Percentiles rank a stretch among this genome's conserved stretches.
Conservation (phyloP, 2,329 filamentous ascomycete species). For the Hymenoscyphus infarciens region DNA sequence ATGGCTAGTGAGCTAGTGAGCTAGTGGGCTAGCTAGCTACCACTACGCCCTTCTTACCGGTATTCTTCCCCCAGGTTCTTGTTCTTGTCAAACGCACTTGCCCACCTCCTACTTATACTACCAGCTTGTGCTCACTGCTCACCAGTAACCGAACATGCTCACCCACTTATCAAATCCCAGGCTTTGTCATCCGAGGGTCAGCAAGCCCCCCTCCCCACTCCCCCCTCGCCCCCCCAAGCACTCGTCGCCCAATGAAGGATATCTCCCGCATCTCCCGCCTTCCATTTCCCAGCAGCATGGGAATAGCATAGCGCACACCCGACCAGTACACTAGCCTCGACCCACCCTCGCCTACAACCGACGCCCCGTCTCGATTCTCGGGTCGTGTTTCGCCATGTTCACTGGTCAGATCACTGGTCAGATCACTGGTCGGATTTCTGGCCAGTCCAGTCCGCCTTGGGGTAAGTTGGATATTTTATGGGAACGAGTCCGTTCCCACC, state of each 20-base stretch:
- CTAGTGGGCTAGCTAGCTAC: background rate
- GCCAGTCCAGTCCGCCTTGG: background rate
- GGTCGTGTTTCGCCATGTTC: background rate
- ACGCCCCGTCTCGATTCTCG: background rate
- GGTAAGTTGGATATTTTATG: background rate
- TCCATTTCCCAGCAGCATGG: slow-evolving; percentile 5
- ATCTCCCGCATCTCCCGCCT: background rate
- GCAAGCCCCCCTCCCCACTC: background rate
- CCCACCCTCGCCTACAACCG: background rate
- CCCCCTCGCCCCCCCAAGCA: background rate
- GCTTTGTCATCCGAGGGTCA: background rate
- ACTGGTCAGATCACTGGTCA: background rate
- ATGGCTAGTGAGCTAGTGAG: background rate
- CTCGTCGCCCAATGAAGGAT: background rate
- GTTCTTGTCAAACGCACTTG: background rate
- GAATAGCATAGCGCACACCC: background rate
- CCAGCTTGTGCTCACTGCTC: background rate
- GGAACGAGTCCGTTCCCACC: background rate
- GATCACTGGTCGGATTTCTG: background rate
- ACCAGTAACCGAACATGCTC: background rate
- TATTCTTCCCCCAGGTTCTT: background rate
- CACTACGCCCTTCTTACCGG: background rate
- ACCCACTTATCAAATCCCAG: background rate
- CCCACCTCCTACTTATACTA: background rate
- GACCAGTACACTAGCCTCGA: background rate